Base-by-base conservation (phyloP, 805 yeast genomes). In the Brettanomyces sp. region DNA sequence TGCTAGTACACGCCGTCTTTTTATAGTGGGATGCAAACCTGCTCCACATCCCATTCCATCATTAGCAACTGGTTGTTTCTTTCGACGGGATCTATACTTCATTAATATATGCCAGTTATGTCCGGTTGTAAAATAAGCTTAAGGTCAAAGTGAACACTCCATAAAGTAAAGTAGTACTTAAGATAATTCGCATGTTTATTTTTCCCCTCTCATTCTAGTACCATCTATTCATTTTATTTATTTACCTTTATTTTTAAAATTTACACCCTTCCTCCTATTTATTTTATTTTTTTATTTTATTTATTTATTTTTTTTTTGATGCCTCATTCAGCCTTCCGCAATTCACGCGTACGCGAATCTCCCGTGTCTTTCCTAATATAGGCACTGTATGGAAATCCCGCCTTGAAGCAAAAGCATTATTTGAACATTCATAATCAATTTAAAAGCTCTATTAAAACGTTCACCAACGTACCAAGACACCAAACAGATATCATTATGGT, bases 41-140 rank as follows among this genome's bases (percentile, higher is more conserved):
- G 85, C 85, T 1, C 90, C 91, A 1, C 80, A 76, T 1, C 89
- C 90, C 32, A 80, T 64, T 12, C 37, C 37, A 35, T 71, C 75
- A 45, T 67, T 67, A 4, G 48, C 54, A 3, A 53, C 22, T 28
- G 46, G 41, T 3, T 50, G 55, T 12, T 45, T 49, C 33, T 37
- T 47, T 50, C 39, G 49, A 48, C 42, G 45, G 35, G 35, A 9
- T 36, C 45, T 43, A 25, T 43, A 43, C 34, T n/a, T 40, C 42
- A 25, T 40, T 7, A 14, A 28, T 2, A 28, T 41, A 18, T 18
- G 18, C 18, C 18, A 18, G 18, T 18, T 32, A 14, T 34, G 24
- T 39, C 8, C 8, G 25, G 9, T 9, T 28, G 11, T 28, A 28
- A 28, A 28, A 7, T 28, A 28, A 28, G 2, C 32, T 28, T 28